These are phyloP conservation scores for Trametes sp. DNA, from an alignment of 1,284 basidiomycete species.

Conservation along the genomic window DNA sequence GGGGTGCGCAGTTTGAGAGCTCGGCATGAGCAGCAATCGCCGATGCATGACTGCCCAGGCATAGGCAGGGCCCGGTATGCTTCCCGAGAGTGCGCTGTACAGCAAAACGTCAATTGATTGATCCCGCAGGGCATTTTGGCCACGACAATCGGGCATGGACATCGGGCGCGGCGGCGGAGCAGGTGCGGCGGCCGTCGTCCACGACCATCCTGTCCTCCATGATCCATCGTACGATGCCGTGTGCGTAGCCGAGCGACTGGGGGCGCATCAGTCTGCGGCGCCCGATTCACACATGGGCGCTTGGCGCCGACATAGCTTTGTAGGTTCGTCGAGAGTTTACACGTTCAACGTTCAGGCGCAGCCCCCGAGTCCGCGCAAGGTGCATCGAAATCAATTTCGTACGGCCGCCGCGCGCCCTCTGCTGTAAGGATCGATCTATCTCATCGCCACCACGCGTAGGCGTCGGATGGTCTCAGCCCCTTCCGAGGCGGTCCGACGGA, in stretches of 20 bases:
- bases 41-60: too few relatives aligned
- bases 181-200: too few relatives aligned
- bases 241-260: too few relatives aligned
- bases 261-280: not conserved
- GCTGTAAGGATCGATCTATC: constrained; percentile 5
- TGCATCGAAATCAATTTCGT: not conserved
- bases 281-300: not conserved
- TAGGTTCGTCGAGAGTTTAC: not conserved
- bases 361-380: constrained; percentile 3
- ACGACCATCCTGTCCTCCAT: too few relatives aligned
- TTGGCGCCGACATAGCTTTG: not conserved
- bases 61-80: not conserved
- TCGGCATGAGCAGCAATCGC: too few relatives aligned
- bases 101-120: not conserved
- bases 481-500: not conserved
- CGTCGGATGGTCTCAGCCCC: constrained; percentile 5
- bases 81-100: not conserved
- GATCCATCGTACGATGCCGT: not conserved
- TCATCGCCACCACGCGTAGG: constrained; percentile 1
- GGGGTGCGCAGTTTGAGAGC: too few relatives aligned
- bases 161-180: too few relatives aligned
- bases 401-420: not conserved
- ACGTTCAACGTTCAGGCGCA: not conserved
- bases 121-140: not conserved
- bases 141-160: not conserved